A percentile compares a stretch with the other conserved stretches of the same genome.
Evolutionary conservation across 2,329 filamentous ascomycete genomes (phyloP).

Genomic region (Pestalotiopsis sp.): DNA sequence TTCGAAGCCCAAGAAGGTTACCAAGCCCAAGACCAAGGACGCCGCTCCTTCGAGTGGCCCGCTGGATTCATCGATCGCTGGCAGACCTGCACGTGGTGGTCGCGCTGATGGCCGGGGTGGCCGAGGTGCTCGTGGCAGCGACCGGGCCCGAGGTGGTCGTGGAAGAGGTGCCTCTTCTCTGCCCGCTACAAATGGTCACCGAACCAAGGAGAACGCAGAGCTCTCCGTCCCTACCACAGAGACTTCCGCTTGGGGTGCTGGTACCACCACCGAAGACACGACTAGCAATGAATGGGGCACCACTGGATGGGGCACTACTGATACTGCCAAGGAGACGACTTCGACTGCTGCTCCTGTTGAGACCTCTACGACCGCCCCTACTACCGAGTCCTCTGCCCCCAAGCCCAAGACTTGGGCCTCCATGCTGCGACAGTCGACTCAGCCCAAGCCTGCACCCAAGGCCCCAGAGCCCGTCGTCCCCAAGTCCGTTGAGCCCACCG

Average conservation of each 20-base stretch:
- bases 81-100: slow-evolving; percentile 60
- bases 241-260: slow-evolving; percentile 63
- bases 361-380: slow-evolving; percentile 37
- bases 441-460: slow-evolving; percentile 55
- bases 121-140: slow-evolving; percentile 46
- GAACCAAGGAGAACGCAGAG: slow-evolving; percentile 55
- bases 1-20: slow-evolving; percentile 77
- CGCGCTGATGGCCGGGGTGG: slow-evolving; percentile 48
- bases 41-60: slow-evolving; percentile 52
- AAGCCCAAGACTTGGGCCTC: slow-evolving; percentile 72
- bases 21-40: slow-evolving; percentile 72
- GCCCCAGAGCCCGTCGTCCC: slow-evolving; percentile 51
- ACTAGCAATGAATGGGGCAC: slow-evolving; percentile 46
- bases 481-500: slow-evolving; percentile 48
- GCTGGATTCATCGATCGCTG: slow-evolving; percentile 49
- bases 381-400: slow-evolving; percentile 34
- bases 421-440: slow-evolving; percentile 66
- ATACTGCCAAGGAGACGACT: slow-evolving; percentile 29
- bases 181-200: slow-evolving; percentile 63
- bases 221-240: slow-evolving; percentile 72
- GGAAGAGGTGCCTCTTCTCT: slow-evolving; percentile 67
- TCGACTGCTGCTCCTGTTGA: slow-evolving; percentile 37
- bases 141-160: slow-evolving; percentile 64
- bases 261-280: slow-evolving; percentile 42
- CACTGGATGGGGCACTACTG: slow-evolving; percentile 35